Evolutionary conservation across 805 yeast species (phyloP).

Genomic region (Teunomyces atbi): DNA sequence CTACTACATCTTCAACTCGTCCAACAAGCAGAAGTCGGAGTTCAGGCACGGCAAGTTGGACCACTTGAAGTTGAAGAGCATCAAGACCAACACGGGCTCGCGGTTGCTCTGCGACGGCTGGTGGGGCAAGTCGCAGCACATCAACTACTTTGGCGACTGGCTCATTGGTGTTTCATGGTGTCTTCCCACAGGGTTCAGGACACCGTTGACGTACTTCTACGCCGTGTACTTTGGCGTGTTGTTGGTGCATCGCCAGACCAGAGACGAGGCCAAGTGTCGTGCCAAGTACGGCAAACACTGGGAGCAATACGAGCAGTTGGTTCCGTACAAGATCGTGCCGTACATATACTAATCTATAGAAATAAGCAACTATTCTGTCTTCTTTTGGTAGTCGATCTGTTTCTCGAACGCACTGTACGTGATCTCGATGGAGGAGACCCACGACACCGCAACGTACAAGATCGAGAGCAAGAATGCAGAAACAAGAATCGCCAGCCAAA

Average conservation of each 20-base stretch:
- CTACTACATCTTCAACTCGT: slow-evolving; percentile 74
- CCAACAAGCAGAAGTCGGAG: slow-evolving; percentile 81
- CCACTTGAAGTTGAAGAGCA: slow-evolving; percentile 56
- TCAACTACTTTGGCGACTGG: slow-evolving; percentile 96
- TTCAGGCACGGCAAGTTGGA: slow-evolving; percentile 77
- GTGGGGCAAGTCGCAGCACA: slow-evolving; percentile 94
- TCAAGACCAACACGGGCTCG: slow-evolving; percentile 74
- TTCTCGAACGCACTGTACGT: slow-evolving; percentile 82
- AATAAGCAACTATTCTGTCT: slow-evolving; percentile 23
- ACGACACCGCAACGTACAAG: slow-evolving; percentile 60
- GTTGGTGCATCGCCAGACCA: slow-evolving; percentile 79
- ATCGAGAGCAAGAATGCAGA: slow-evolving; percentile 57
- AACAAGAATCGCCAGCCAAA: slow-evolving; percentile 73
- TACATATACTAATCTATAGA: slow-evolving; percentile 57
- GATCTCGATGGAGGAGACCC: slow-evolving; percentile 71
- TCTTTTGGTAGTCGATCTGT: slow-evolving; percentile 53
- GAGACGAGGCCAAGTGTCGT: slow-evolving; percentile 91
- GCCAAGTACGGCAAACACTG: slow-evolving; percentile 84
- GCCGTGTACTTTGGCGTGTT: slow-evolving; percentile 78
- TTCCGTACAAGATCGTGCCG: slow-evolving; percentile 90
- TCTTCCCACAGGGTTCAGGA: slow-evolving; percentile 77
- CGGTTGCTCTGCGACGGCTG: slow-evolving; percentile 85
- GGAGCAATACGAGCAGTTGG: slow-evolving; percentile 75
- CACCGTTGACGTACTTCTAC: slow-evolving; percentile 86
- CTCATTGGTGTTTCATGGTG: slow-evolving; percentile 90